Conservation (phyloP, 257 asterid species). For the Scutellaria baicalensis region DNA sequence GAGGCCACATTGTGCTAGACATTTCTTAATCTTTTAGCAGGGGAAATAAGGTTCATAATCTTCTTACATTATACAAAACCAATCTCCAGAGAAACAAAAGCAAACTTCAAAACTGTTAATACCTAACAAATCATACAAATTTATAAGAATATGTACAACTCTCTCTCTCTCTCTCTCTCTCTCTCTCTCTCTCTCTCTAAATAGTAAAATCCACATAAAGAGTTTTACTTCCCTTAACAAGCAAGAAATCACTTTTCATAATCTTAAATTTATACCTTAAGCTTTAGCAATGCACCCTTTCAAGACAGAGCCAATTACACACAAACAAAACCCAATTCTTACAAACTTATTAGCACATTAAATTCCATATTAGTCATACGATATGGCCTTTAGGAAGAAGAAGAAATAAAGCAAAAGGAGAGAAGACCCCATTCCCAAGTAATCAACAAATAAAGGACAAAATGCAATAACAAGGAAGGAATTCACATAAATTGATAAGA, state of each 20-base stretch:
- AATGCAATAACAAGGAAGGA: not conserved
- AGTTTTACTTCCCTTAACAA: conserved; percentile 30
- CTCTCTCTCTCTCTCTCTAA: not conserved
- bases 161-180: not conserved
- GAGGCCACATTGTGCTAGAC: not conserved
- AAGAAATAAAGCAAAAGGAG: too few species aligned
- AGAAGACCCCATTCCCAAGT: too few species aligned
- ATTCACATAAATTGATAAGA: not conserved
- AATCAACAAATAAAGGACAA: too few species aligned
- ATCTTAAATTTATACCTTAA: conserved; percentile 18
- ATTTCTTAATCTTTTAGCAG: not conserved
- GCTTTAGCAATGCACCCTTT: conserved; percentile 22
- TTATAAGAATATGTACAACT: not conserved
- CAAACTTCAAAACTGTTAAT: not conserved
- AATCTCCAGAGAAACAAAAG: not conserved
- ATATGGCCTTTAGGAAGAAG: too few species aligned
- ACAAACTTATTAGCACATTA: too few species aligned
- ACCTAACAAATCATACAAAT: not conserved
- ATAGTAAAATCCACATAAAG: not conserved
- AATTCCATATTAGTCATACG: too few species aligned
- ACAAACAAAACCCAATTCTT: too few species aligned
- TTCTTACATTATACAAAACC: conserved; percentile 11
- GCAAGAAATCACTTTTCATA: conserved; percentile 18
- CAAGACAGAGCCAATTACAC: too few species aligned
- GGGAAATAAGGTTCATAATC: not conserved